Evolutionary conservation across 371 early-diverging fungal species (phyloP).

Genomic region (Chytridium lagenaria): DNA sequence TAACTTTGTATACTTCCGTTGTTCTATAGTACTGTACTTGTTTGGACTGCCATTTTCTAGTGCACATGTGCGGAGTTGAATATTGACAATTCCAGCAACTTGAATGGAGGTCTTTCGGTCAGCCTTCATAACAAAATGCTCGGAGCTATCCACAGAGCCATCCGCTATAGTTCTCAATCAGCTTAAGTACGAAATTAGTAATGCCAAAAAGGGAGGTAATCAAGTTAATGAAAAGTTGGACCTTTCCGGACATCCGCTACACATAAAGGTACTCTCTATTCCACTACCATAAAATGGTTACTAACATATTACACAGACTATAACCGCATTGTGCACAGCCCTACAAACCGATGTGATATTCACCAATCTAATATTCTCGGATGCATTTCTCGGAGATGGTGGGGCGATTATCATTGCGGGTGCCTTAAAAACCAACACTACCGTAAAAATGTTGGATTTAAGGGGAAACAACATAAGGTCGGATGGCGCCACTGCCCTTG

Average conservation of each 20-base stretch:
- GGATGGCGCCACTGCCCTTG: slow-evolving; percentile 60
- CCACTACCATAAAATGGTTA: not conserved
- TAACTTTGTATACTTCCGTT: no score
- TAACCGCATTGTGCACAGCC: slow-evolving; percentile 46
- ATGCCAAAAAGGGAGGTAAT: not conserved
- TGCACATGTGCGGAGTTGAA: no score
- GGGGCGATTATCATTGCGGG: slow-evolving; percentile 38
- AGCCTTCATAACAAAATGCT: not conserved
- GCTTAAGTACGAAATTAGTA: not conserved
- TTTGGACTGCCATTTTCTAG: no score
- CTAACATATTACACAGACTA: not conserved
- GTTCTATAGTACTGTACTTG: no score
- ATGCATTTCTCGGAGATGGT: slow-evolving; percentile 60
- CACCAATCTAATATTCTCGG: slow-evolving; percentile 43
- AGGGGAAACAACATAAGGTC: slow-evolving; percentile 59
- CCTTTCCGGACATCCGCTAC: slow-evolving; percentile 5
- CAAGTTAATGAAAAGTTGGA: not conserved
- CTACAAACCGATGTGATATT: slow-evolving; percentile 43
- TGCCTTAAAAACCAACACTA: slow-evolving; percentile 49
- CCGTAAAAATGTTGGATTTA: slow-evolving; percentile 47
- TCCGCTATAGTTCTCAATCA: not conserved
- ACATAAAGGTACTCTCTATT: not conserved
- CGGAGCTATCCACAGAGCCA: not conserved
- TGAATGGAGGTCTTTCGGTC: not conserved
- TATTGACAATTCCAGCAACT: not conserved